Base-by-base conservation (phyloP, 129 eudicot genomes). In the Oenanthe sinensis region DNA sequence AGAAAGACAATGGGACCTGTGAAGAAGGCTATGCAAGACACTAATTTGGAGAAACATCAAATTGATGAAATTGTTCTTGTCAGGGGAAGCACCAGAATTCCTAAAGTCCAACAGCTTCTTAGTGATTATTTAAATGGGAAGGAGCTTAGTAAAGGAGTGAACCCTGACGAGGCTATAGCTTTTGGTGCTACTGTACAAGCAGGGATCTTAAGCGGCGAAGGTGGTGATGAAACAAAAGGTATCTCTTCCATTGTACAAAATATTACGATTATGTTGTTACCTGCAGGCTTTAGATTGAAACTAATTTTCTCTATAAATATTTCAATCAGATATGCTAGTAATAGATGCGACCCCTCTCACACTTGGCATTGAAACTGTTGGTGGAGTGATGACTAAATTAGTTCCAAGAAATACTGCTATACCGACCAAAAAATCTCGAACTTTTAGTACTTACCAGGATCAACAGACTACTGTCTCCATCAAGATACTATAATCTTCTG, bases 51-150 rank as follows among this genome's bases (percentile, higher is more conserved):
- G 73, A 89, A 91, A 69, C 82, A 81, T 39, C 97, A 92, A 82
- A 92, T 92, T 42, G 92, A 92, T 70, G 97, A 92, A 74, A 89
- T 92, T 78, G 91, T 92, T 60, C 91, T 92, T 67, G 96, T 89
- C 79, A 92, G 97, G 85, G 97, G 96, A 80, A 92, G 97, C 76
- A 92, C 97, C 79, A 92, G 97, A 76, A 92, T 92, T 82, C 97
- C 96, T 8, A 89, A 92, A 81, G 93, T 92, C 73, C 91, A 89
- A 81, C 90, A 92, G 79, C 92, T 92, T 60, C 82, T 92, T 8
- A 89, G 82, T 82, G 97, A 91, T 75, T 91, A 84, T 77, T 91
- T 91, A 70, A 86, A 91, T 67, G 93, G 97, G 24, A 91, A 91
- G 84, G 97, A 91, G 84, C 93, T 90, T 43, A 89, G 82, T 89